A percentile compares a stretch with the other conserved stretches of the same genome.
Evolutionary conservation across 2,329 filamentous ascomycete species (phyloP).

Genomic region (Waltergamsia citrina): DNA sequence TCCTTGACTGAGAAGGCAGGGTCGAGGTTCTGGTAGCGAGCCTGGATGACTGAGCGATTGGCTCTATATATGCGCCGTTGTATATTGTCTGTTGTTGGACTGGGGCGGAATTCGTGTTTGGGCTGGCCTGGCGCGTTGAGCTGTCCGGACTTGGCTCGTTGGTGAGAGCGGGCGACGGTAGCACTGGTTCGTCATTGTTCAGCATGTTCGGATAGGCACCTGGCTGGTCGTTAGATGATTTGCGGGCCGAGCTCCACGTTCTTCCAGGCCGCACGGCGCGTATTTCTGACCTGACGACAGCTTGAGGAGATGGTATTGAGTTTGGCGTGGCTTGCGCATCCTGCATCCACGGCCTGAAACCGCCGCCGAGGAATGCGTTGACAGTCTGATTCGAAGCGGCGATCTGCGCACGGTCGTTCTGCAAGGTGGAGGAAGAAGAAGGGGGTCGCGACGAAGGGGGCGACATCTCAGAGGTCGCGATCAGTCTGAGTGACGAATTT

Average conservation of each 20-base stretch:
- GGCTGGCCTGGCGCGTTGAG: slow-evolving; percentile 22
- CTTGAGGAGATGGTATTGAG: too few species aligned
- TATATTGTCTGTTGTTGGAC: neutral
- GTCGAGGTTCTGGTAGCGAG: too few species aligned
- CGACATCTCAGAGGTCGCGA: slow-evolving; percentile 1
- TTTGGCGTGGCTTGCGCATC: too few species aligned
- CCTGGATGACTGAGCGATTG: too few species aligned
- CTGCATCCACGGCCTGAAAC: slow-evolving; percentile 19
- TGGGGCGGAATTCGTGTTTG: slow-evolving; percentile 9
- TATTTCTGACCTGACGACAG: too few species aligned
- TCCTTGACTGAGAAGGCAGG: too few species aligned
- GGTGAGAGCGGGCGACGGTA: slow-evolving; percentile 55
- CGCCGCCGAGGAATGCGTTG: slow-evolving; percentile 26
- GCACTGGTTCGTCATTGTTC: slow-evolving; percentile 19
- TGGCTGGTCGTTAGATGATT: neutral
- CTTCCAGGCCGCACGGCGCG: neutral
- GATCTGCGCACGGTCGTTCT: slow-evolving; percentile 15
- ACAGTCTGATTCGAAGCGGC: slow-evolving; percentile 30
- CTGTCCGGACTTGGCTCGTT: slow-evolving; percentile 44
- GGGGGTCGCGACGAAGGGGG: neutral
- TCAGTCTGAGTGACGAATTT: too few species aligned
- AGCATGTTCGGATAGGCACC: neutral
- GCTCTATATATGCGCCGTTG: neutral
- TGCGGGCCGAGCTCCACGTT: neutral
- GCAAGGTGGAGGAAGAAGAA: neutral